Evolutionary conservation across 768 basidiomycete species (phyloP), one percentile per base, ranked within the genome.

Genomic region (Panaeolus cyanescens): DNA sequence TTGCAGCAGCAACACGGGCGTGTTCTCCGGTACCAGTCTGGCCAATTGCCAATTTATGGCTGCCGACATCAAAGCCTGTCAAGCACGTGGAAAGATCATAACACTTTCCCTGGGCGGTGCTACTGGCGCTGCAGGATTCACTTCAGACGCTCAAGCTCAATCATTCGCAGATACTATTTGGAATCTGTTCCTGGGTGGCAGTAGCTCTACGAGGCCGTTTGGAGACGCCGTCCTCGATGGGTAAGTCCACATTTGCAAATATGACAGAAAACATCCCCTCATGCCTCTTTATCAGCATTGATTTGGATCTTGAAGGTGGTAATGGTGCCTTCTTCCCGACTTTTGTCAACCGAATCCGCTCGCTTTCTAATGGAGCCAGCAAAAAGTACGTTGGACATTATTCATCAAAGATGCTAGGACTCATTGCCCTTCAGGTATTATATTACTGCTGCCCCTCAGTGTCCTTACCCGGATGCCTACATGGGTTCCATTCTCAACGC

Each of bases 151-250:
- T 0, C 80, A 86, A 67, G 87, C 82, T 0, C 58, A 73, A 36
- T 67, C 72, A 5, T 89, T 87, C 65, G 87, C 85, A 0, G 75
- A 84, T 53, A 82, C 80, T 1, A 78, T 90, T 40, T 90, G 89
- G 88, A 79, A 87, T 69, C 64, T 85, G n/a, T 89, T 90, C 76
- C 77, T 90, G 19, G 88, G 86, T 8, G 88, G 89, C 17, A 77
- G 76, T 1, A 85, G 83, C 60, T 70, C 70, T 20, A 85, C 79
- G 4, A 75, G 88, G 56, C 88, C 89, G 0, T 90, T 90, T 66
- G 89, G 88, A 12, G 62, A 72, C 55, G 88, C 86, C 1, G 82
- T 88, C 10, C 78, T 90, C 34, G 89, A 89, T 59, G 88, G 86
- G 86, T 86, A 34, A 36, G 70, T 62, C 42, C 30, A 5, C 7